Evolutionary conservation across 1,284 basidiomycete genomes (phyloP), one percentile per base, ranked within the genome.

Genomic region (Apiotrichum siamense): DNA sequence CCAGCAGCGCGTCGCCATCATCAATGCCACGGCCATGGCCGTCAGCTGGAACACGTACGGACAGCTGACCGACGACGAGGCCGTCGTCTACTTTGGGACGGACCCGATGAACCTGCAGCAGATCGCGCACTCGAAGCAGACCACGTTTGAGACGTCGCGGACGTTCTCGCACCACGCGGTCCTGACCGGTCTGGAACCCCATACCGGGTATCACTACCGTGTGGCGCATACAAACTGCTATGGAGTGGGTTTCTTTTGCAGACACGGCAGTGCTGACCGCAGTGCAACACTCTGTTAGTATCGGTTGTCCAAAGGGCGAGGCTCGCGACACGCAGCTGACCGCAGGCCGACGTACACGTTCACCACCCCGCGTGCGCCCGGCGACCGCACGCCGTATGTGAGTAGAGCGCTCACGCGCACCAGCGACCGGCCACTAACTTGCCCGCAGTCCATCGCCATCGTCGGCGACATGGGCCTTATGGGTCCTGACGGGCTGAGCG

Each of bases 401-500:
- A 43, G 57, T 48, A 10, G 12, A 3, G 5, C 4, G 0, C 11
- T 23, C 35, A 31, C 4, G 4, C 11, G 6, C 24, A n/a, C n/a
- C n/a, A n/a, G n/a, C n/a, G n/a, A n/a, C n/a, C n/a, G n/a, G n/a
- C n/a, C n/a, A n/a, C n/a, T n/a, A n/a, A n/a, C n/a, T n/a, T 44
- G 12, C 26, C 15, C 21, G 10, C 44, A 59, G 57, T 51, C 64
- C 1, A 47, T 63, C n/a, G 65, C 64, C 1, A 36, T 60, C 10
- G 59, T 62, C 23, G 62, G 52, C 10, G 66, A 67, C 45, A 57
- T 68, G 51, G 66, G 66, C 3, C 46, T 65, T 17, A 67, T 69
- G 66, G 65, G 64, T 7, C 58, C 60, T 9, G 54, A 68, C 36
- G 67, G 67, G 0, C 52, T 69, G 17, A 61, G 60, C 12, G 61